These are phyloP conservation scores for Mycocentrospora acerina DNA, from an alignment of 2,329 filamentous ascomycete species.

Conservation along the genomic window DNA sequence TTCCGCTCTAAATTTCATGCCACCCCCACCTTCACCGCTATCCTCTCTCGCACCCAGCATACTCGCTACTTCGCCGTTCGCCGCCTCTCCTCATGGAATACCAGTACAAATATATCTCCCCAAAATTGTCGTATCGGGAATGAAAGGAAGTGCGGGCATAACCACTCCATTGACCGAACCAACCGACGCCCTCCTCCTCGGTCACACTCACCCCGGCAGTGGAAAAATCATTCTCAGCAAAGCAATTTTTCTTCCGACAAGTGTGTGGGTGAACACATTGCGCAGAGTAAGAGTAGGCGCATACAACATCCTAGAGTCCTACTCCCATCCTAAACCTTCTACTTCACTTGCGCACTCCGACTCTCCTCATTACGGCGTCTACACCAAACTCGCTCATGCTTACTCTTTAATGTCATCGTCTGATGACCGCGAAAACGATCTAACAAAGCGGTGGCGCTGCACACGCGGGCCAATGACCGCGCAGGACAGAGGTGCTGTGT, in stretches of 20 bases:
- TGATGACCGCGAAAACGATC: conserved; percentile 18
- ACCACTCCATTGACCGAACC: too few relatives aligned
- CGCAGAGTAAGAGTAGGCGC: conserved; percentile 11
- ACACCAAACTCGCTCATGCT: conserved; percentile 21
- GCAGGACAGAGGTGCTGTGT: conserved; percentile 27
- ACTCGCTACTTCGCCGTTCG: conserved; percentile 17
- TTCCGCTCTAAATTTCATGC: conserved; percentile 6
- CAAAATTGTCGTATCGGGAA: conserved; percentile 16
- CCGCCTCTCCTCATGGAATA: conserved; percentile 6
- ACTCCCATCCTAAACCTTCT: conserved; percentile 2
- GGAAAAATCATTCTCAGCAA: conserved; percentile 14
- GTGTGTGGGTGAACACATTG: conserved; percentile 20
- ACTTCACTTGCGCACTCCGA: not conserved
- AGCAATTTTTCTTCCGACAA: conserved; percentile 27
- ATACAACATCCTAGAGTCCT: conserved; percentile 26
- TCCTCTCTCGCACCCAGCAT: conserved; percentile 10
- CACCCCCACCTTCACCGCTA: conserved; percentile 8
- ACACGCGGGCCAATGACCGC: conserved; percentile 21
- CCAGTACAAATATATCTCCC: conserved; percentile 36
- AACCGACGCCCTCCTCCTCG: conserved; percentile 35
- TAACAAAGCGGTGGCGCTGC: conserved; percentile 36
- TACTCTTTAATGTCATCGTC: conserved; percentile 17
- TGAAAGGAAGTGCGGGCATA: conserved; percentile 7
- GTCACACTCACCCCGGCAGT: conserved; percentile 13
- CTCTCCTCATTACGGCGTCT: conserved; percentile 4